A percentile compares a stretch with the other conserved stretches of the same genome.
Conservation (phyloP, 345 rosid genomes). For the Citropsis articulata region DNA sequence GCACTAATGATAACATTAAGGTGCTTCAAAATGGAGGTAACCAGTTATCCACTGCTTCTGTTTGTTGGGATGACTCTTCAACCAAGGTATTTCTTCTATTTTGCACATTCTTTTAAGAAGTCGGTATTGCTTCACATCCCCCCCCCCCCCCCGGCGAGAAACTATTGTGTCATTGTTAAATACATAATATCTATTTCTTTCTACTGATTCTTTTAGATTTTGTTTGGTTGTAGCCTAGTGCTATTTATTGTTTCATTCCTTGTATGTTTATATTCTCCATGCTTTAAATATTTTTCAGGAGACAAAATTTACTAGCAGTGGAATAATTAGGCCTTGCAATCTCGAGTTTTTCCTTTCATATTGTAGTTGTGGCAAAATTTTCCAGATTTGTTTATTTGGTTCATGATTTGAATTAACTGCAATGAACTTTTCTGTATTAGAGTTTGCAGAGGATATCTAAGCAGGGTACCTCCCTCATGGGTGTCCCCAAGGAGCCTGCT, state of each 20-base stretch:
- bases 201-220: not conserved
- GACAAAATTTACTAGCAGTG: not conserved
- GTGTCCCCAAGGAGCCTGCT: conserved; percentile 32
- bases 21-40: conserved; percentile 51
- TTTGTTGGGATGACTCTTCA: conserved; percentile 16
- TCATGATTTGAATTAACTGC: conserved; percentile 10
- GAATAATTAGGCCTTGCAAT: not conserved
- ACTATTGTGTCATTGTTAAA: not conserved
- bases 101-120: not conserved
- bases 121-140: not conserved
- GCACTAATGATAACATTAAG: conserved; percentile 57
- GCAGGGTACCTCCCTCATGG: conserved; percentile 31
- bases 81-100: conserved; percentile 31
- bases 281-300: not conserved
- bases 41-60: conserved; percentile 24
- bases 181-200: not conserved
- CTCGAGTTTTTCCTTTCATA: not conserved
- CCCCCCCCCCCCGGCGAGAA: not conserved
- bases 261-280: not conserved
- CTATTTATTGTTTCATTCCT: not conserved
- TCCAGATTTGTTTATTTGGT: not conserved
- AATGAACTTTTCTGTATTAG: conserved; percentile 34
- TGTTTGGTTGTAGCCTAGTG: not conserved
- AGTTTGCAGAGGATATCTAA: conserved; percentile 39
- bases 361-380: not conserved